Evolutionary conservation across 495 filamentous ascomycete species (phyloP).

Genomic region (Hypoxylon fuscum): DNA sequence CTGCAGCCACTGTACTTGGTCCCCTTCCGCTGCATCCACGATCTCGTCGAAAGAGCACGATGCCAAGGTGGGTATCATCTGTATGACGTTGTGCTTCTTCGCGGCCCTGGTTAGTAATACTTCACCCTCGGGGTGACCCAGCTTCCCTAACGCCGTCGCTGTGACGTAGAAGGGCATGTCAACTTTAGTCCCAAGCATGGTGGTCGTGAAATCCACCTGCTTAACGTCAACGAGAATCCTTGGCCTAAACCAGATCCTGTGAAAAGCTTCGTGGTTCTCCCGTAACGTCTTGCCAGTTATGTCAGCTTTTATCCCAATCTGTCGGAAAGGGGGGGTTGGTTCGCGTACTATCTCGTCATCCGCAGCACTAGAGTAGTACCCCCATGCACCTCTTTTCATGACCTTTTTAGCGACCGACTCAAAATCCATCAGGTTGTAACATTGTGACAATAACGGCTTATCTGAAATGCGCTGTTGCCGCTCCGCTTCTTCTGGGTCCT

Average conservation of each 20-base stretch:
- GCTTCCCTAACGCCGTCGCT: conserved; percentile 90
- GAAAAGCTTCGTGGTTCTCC: conserved; percentile 95
- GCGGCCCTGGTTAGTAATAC: conserved; percentile 88
- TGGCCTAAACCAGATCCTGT: conserved; percentile 97
- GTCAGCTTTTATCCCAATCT: neutral
- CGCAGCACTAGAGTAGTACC: conserved; percentile 93
- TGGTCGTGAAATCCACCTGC: conserved; percentile 83
- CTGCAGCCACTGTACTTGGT: conserved; percentile 96
- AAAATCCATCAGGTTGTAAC: conserved; percentile 95
- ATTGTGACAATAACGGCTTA: conserved; percentile 87
- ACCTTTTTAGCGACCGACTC: conserved; percentile 85
- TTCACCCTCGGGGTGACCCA: conserved; percentile 89
- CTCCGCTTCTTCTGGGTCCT: conserved; percentile 79
- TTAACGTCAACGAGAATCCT: conserved; percentile 86
- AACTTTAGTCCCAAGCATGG: conserved; percentile 87
- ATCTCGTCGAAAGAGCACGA: conserved; percentile 99
- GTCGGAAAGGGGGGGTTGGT: neutral
- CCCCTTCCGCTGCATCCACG: conserved; percentile 78
- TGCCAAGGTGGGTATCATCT: conserved; percentile 98
- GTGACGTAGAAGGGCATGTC: conserved; percentile 92
- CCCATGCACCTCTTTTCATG: conserved; percentile 97
- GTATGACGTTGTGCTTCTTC: conserved; percentile 83
- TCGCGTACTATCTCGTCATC: conserved; percentile 92
- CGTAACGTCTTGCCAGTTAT: conserved; percentile 75
- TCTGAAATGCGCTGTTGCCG: conserved; percentile 76